Conservation (phyloP, 139 green algal species). For the Coccomyxa sp. region DNA sequence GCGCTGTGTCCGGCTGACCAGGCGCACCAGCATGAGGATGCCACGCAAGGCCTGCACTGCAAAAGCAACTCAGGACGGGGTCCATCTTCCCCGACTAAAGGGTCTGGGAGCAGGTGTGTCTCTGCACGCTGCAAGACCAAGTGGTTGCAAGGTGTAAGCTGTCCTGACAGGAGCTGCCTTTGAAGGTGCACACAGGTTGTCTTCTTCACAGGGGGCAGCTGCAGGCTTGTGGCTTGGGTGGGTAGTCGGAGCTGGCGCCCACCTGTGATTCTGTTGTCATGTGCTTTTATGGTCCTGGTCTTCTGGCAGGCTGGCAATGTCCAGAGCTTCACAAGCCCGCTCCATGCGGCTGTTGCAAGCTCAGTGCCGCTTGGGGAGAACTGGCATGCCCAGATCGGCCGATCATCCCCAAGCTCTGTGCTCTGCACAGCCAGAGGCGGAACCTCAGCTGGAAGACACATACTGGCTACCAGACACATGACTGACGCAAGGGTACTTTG, state of each 20-base stretch:
- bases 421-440: too few relatives aligned
- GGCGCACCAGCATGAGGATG: constrained; percentile 55
- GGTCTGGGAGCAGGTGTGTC: background rate
- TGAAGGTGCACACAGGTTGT: too few relatives aligned
- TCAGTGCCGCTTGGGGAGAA: constrained; percentile 64
- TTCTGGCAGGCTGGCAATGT: constrained; percentile 30
- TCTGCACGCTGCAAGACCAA: background rate
- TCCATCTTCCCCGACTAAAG: too few relatives aligned
- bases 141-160: too few relatives aligned
- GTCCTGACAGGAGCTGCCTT: too few relatives aligned
- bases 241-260: background rate
- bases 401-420: constrained; percentile 85
- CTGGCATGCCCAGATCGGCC: constrained; percentile 68
- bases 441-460: too few relatives aligned
- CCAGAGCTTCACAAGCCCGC: constrained; percentile 75
- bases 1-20: background rate
- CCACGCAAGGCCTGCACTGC: constrained; percentile 64
- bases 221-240: too few relatives aligned
- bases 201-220: too few relatives aligned
- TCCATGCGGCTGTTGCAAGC: constrained; percentile 76
- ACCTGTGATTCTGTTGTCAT: constrained; percentile 76
- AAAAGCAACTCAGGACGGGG: too few relatives aligned
- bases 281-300: constrained; percentile 45
- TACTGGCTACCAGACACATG: too few relatives aligned
- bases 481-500: background rate